phyloP scores from a whole-genome alignment of 2,329 filamentous ascomycete genomes.

The Biscogniauxia marginata region DNA sequence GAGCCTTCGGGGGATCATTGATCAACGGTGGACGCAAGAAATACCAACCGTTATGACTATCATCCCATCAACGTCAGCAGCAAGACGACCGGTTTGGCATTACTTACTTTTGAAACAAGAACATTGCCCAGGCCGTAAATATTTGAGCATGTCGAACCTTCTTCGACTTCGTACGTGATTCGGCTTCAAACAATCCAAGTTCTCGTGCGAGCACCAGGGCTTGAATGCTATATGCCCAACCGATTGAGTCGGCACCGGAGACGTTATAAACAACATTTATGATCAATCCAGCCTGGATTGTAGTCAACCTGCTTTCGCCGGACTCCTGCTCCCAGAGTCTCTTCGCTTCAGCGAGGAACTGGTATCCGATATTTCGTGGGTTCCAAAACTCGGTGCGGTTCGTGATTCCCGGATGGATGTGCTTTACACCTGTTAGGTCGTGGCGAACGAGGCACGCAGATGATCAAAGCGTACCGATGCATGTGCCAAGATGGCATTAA shows the following conservation, averaged over 20 bases:
- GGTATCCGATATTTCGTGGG: conserved; percentile 33
- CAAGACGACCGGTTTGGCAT: conserved; percentile 5
- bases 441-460: background rate
- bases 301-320: conserved; percentile 27
- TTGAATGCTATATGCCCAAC: conserved; percentile 34
- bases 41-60: conserved; percentile 24
- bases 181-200: conserved; percentile 24
- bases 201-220: conserved; percentile 33
- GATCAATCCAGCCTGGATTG: conserved; percentile 35
- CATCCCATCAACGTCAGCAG: conserved; percentile 1
- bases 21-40: conserved; percentile 27
- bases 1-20: conserved; percentile 20
- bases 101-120: conserved; percentile 31
- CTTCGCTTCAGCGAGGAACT: conserved; percentile 37
- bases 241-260: conserved; percentile 38
- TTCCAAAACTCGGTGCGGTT: conserved; percentile 35
- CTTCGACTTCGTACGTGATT: conserved; percentile 22
- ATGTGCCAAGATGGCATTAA: conserved; percentile 38
- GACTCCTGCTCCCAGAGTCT: conserved; percentile 35
- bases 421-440: conserved; percentile 16
- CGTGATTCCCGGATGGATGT: conserved; percentile 26
- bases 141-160: conserved; percentile 24
- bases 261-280: conserved; percentile 30
- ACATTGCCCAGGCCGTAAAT: conserved; percentile 36
- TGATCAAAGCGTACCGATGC: conserved; percentile 33